Evolutionary conservation across 2,329 filamentous ascomycete species (phyloP), one percentile per base, ranked within the genome.

Genomic region (Calonectria naviculata): DNA sequence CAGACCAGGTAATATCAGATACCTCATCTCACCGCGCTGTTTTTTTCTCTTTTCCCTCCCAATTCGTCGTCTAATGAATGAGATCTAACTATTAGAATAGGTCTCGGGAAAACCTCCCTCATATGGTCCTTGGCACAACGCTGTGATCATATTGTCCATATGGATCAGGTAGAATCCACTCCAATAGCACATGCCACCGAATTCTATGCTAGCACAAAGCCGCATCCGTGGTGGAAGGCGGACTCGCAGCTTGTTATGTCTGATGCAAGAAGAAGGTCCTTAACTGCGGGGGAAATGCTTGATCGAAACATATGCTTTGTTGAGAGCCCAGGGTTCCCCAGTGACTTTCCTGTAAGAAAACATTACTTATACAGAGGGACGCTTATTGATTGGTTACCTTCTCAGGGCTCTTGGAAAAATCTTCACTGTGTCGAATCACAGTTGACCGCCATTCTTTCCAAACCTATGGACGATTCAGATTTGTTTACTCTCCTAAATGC

Each of bases 261-360:
- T 87, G 61, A 83, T 89, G 72, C 89, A 56, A 88, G 91, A 78
- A 89, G 93, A 77, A 94, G 92, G 80, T 96, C 93, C 7, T 80
- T 78, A 6, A 62, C 72, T 63, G 91, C 92, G 9, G 95, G 97
- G 73, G 89, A 91, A 26, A 89, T 98, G 44, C 85, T 98, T 54
- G 96, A 98, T 80, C 90, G 96, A 34, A 99, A 99, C 79, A 84
- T 99, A 6, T 98, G 95, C 82, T 98, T 99, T 80, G 92, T 98
- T 69, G 96, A 98, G 83, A 96, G 94, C 2, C 91, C 93, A 13
- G 92, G 92, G 15, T 91, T 90, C 81, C 84, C 87, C 46, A 84
- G 81, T 74, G 87, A 86, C 54, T 86, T 85, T 54, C 89, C 88
- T 42, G 88, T 91, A 82, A 56, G 9, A 41, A 29, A 47, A 13